Conservation (phyloP, 2,329 filamentous ascomycete species). For the Thielaviopsis populi region DNA sequence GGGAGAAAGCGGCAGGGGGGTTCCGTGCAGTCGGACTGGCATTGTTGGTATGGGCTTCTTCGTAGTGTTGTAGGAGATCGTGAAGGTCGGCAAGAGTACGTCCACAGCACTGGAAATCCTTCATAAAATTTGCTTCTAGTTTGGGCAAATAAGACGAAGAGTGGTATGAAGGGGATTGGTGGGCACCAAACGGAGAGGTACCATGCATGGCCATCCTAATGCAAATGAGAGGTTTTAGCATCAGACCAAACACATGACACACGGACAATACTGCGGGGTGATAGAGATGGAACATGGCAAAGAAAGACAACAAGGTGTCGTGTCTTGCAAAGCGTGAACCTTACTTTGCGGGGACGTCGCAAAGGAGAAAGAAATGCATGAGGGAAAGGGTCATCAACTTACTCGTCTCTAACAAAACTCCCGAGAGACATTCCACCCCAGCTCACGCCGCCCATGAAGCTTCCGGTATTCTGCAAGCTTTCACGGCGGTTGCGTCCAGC, state of each 20-base stretch:
- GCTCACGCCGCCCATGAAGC: slow-evolving; percentile 71
- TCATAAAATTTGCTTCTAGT: slow-evolving; percentile 94
- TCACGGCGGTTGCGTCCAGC: slow-evolving; percentile 44
- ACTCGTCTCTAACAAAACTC: slow-evolving; percentile 97
- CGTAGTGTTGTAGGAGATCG: slow-evolving; percentile 90
- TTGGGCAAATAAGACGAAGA: slow-evolving; percentile 94
- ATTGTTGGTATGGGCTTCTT: slow-evolving; percentile 70
- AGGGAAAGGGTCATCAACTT: slow-evolving; percentile 31
- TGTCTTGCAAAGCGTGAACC: background rate
- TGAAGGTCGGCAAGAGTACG: slow-evolving; percentile 80
- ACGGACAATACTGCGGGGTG: slow-evolving; percentile 4
- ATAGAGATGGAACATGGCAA: background rate
- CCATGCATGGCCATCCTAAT: slow-evolving; percentile 83
- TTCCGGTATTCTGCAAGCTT: slow-evolving; percentile 39
- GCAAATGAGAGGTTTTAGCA: slow-evolving; percentile 19
- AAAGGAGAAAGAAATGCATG: slow-evolving; percentile 7
- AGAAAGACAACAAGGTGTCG: background rate
- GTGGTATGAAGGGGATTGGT: slow-evolving; percentile 88
- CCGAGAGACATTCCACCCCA: slow-evolving; percentile 95
- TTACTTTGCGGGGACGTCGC: background rate
- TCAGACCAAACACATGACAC: background rate
- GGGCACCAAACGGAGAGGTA: slow-evolving; percentile 70
- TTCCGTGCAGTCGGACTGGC: slow-evolving; percentile 34
- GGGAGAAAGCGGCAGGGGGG: slow-evolving; percentile 26
- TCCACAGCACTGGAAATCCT: slow-evolving; percentile 91